These are phyloP conservation scores for Hibiscus tridactylites DNA, from an alignment of 345 rosid genomes.

Conservation along the genomic window DNA sequence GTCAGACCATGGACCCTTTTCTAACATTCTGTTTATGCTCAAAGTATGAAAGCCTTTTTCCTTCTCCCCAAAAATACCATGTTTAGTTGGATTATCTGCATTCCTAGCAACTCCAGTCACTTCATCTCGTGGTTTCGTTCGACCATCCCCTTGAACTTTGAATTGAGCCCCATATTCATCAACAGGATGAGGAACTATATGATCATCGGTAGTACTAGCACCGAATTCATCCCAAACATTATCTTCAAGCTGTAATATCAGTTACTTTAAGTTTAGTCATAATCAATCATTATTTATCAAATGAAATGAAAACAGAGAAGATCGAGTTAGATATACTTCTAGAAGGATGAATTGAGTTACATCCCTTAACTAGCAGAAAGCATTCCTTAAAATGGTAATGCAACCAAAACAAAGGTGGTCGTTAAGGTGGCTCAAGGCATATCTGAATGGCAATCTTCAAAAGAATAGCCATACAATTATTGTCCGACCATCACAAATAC, in stretches of 20 bases:
- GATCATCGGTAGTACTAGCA: constrained; percentile 50
- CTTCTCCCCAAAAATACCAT: constrained; percentile 24
- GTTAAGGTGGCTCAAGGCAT: background rate
- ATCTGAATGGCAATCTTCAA: background rate
- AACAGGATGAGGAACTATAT: constrained; percentile 55
- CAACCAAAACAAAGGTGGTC: background rate
- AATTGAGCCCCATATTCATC: constrained; percentile 28
- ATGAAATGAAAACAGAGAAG: background rate
- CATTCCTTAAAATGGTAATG: background rate
- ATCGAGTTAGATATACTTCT: background rate
- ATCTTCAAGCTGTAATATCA: constrained; percentile 47
- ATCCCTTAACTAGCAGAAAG: background rate
- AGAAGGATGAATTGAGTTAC: background rate
- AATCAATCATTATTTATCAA: background rate
- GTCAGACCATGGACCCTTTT: constrained; percentile 44
- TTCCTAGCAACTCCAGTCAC: constrained; percentile 26
- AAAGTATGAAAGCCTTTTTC: constrained; percentile 17
- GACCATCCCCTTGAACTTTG: constrained; percentile 25
- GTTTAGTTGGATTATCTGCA: constrained; percentile 23
- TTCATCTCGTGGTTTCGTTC: constrained; percentile 40
- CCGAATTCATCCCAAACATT: constrained; percentile 44
- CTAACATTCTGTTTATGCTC: constrained; percentile 44
- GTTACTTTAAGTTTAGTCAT: background rate
- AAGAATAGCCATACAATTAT: constrained; percentile 2
- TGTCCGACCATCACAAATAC: background rate